Conservation (phyloP, 2,329 filamentous ascomycete genomes). For the Arthrocladium fulminans region DNA sequence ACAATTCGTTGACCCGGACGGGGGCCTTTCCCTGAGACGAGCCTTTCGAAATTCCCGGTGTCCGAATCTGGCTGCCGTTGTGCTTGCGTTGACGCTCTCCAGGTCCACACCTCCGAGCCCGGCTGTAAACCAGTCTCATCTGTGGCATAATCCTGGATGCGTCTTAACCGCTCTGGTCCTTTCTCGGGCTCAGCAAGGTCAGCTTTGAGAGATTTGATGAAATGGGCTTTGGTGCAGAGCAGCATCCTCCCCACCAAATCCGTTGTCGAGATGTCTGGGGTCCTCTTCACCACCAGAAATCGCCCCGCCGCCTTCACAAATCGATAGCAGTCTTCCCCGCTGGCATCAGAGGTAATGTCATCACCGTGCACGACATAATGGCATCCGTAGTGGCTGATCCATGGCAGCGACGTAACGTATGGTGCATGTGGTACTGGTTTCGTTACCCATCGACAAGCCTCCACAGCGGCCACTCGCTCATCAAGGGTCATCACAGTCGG, state of each 20-base stretch:
- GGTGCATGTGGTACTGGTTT: slow-evolving; percentile 74
- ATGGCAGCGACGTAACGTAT: slow-evolving; percentile 87
- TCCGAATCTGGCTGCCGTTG: slow-evolving; percentile 43
- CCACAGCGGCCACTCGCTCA: slow-evolving; percentile 81
- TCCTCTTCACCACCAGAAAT: slow-evolving; percentile 95
- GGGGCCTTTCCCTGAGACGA: slow-evolving; percentile 64
- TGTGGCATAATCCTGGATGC: slow-evolving; percentile 78
- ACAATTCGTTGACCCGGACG: slow-evolving; percentile 73
- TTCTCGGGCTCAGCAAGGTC: slow-evolving; percentile 55
- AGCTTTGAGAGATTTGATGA: slow-evolving; percentile 70
- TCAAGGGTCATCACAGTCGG: slow-evolving; percentile 92
- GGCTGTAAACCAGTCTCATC: slow-evolving; percentile 71
- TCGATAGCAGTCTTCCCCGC: slow-evolving; percentile 92
- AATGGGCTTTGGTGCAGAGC: slow-evolving; percentile 87
- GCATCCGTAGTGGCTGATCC: slow-evolving; percentile 94
- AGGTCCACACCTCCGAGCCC: slow-evolving; percentile 78
- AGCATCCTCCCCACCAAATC: slow-evolving; percentile 98
- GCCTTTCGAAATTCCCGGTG: slow-evolving; percentile 54
- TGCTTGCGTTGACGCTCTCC: slow-evolving; percentile 42
- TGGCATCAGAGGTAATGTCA: slow-evolving; percentile 90
- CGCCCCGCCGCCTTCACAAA: slow-evolving; percentile 90
- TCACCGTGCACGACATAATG: slow-evolving; percentile 93
- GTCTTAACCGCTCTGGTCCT: slow-evolving; percentile 61
- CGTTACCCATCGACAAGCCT: slow-evolving; percentile 93
- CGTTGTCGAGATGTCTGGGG: slow-evolving; percentile 91